Conservation (phyloP, 176 grass and related monocot species). For the Cymbopogon citratus region DNA sequence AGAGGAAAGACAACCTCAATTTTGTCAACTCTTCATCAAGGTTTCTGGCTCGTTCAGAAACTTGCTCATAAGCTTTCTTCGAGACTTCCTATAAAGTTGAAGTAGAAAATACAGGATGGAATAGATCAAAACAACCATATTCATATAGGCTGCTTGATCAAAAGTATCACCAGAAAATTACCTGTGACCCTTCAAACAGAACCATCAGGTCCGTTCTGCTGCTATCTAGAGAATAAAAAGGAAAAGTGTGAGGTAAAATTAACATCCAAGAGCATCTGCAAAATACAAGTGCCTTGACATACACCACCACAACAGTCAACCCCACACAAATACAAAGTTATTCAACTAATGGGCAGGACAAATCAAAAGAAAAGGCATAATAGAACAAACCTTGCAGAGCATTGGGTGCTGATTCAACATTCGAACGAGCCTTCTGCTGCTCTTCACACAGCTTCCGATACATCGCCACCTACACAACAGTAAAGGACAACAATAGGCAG, state of each 20-base stretch:
- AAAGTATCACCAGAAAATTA: conserved; percentile 33
- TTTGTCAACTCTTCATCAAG: conserved; percentile 78
- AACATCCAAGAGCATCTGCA: neutral
- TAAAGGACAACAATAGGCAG: neutral
- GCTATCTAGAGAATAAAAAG: conserved; percentile 46
- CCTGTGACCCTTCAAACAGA: conserved; percentile 84
- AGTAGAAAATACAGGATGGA: conserved; percentile 14
- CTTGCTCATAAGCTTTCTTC: conserved; percentile 75
- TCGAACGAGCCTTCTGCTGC: conserved; percentile 52
- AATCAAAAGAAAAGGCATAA: neutral
- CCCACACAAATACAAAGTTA: neutral
- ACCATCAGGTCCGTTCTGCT: conserved; percentile 71
- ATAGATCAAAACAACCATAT: conserved; percentile 12
- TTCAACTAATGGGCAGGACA: neutral
- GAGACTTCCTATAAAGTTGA: conserved; percentile 48
- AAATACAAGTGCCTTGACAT: neutral
- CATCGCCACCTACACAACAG: conserved; percentile 64
- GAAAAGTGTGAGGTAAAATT: conserved; percentile 6
- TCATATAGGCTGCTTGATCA: conserved; percentile 8
- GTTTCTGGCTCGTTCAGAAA: conserved; percentile 61
- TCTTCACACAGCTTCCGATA: conserved; percentile 94
- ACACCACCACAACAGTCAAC: neutral
- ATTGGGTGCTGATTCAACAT: conserved; percentile 40
- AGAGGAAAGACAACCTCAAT: conserved; percentile 43
- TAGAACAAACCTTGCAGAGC: conserved; percentile 44